Evolutionary conservation across 805 yeast genomes (phyloP).

Genomic region (Wickerhamomyces xylosicus): DNA sequence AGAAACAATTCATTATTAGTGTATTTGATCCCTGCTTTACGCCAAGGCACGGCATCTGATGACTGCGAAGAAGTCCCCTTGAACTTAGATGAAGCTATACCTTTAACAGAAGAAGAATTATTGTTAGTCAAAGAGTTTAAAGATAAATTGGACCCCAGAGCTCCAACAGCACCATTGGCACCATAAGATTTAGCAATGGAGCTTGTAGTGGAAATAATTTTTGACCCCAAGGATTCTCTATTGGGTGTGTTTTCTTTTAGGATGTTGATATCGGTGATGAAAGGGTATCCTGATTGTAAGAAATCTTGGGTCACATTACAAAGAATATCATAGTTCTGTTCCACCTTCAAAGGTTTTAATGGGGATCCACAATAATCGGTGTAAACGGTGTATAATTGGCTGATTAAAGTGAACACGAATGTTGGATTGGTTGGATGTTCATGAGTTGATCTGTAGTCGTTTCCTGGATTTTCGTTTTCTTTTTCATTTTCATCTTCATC

Average conservation of each 20-base stretch:
- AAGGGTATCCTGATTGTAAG: slow-evolving; percentile 71
- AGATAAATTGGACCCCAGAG: slow-evolving; percentile 5
- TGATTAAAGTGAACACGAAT: slow-evolving; percentile 43
- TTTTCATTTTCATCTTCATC: slow-evolving; percentile 3
- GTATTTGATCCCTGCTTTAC: slow-evolving; percentile 58
- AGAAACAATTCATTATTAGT: slow-evolving; percentile 79
- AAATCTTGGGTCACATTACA: slow-evolving; percentile 65
- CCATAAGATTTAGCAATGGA: slow-evolving; percentile 17
- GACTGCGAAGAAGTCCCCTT: slow-evolving; percentile 4
- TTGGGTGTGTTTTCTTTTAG: slow-evolving; percentile 61
- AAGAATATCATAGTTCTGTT: slow-evolving; percentile 60
- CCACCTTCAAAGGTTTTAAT: slow-evolving; percentile 46
- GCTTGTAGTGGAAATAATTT: slow-evolving; percentile 27
- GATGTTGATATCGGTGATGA: slow-evolving; percentile 59
- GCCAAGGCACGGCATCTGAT: slow-evolving; percentile 55
- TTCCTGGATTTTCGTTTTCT: slow-evolving; percentile 5
- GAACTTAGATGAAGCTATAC: background rate
- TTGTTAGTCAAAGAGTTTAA: slow-evolving; percentile 6
- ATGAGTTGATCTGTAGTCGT: background rate
- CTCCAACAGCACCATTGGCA: too few species aligned
- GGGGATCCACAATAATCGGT: slow-evolving; percentile 49
- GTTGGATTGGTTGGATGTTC: slow-evolving; percentile 31
- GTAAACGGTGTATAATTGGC: slow-evolving; percentile 38
- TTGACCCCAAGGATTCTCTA: slow-evolving; percentile 22
- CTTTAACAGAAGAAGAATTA: background rate